Conservation (phyloP, 805 yeast species). For the Pichia rugopelliculosa region DNA sequence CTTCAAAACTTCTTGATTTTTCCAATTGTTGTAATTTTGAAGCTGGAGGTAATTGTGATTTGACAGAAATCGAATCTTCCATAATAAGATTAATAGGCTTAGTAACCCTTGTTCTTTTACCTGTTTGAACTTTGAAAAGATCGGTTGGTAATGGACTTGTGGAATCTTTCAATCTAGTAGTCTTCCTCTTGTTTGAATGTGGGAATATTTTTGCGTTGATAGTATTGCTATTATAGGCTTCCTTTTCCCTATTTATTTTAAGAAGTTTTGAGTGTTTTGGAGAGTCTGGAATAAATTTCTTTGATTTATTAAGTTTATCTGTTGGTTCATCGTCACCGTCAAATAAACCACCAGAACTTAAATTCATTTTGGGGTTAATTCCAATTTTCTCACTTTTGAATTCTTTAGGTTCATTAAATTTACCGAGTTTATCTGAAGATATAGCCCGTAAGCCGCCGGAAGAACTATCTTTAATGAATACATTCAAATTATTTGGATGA, state of each 20-base stretch:
- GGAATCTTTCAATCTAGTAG: neutral
- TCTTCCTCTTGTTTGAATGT: no score
- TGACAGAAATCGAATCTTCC: neutral
- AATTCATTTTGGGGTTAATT: neutral
- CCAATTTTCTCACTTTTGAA: neutral
- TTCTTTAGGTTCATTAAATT: neutral
- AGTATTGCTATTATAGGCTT: neutral
- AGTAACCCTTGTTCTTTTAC: neutral
- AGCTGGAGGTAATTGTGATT: neutral
- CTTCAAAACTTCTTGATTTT: neutral
- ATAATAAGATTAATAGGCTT: neutral
- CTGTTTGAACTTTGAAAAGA: neutral
- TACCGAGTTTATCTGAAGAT: conserved; percentile 1
- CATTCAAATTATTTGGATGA: neutral
- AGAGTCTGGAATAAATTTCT: neutral
- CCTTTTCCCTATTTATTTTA: neutral
- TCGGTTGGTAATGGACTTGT: neutral
- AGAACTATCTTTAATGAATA: neutral
- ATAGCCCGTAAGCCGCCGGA: neutral
- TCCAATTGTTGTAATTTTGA: neutral
- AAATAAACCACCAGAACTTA: conserved; percentile 2
- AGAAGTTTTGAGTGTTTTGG: neutral
- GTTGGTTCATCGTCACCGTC: neutral
- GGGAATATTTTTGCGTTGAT: no score
- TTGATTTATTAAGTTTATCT: neutral